Conservation (phyloP, 495 filamentous ascomycete genomes). For the Lasiosphaeris hirsuta region DNA sequence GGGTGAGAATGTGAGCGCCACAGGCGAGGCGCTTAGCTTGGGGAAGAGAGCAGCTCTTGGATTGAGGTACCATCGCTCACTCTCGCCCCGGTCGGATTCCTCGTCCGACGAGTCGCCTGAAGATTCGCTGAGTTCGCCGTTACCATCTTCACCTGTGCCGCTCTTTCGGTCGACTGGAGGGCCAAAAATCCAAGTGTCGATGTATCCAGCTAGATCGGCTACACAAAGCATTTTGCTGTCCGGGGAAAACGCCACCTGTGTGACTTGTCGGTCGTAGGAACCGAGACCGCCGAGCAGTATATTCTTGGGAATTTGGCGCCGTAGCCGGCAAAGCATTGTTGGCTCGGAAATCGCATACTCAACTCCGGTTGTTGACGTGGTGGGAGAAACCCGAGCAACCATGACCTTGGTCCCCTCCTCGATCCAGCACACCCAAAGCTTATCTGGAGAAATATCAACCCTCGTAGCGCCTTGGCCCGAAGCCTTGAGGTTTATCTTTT, state of each 20-base stretch:
- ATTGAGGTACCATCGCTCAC: constrained; percentile 62
- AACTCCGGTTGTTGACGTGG: constrained; percentile 35
- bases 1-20: constrained; percentile 62
- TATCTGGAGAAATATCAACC: constrained; percentile 68
- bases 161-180: constrained; percentile 39
- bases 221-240: constrained; percentile 75
- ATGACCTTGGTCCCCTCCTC: constrained; percentile 79
- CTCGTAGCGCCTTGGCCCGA: constrained; percentile 60
- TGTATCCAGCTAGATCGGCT: constrained; percentile 76
- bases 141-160: constrained; percentile 21
- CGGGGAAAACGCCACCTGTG: constrained; percentile 70
- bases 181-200: constrained; percentile 80
- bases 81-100: constrained; percentile 25
- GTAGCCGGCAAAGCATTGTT: constrained; percentile 55
- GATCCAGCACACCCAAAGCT: constrained; percentile 73
- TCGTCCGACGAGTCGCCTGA: constrained; percentile 27
- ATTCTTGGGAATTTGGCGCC: constrained; percentile 52
- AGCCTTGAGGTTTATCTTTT: constrained; percentile 23
- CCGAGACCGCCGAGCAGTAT: constrained; percentile 66
- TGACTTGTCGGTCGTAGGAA: constrained; percentile 74
- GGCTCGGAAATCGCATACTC: constrained; percentile 45
- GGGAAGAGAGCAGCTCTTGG: constrained; percentile 68
- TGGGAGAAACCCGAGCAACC: constrained; percentile 56
- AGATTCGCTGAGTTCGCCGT: constrained; percentile 27
- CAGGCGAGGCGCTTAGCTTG: constrained; percentile 60